Evolutionary conservation across 2,329 filamentous ascomycete species (phyloP), one percentile per base, ranked within the genome.

Genomic region (Rutstroemia sp.): DNA sequence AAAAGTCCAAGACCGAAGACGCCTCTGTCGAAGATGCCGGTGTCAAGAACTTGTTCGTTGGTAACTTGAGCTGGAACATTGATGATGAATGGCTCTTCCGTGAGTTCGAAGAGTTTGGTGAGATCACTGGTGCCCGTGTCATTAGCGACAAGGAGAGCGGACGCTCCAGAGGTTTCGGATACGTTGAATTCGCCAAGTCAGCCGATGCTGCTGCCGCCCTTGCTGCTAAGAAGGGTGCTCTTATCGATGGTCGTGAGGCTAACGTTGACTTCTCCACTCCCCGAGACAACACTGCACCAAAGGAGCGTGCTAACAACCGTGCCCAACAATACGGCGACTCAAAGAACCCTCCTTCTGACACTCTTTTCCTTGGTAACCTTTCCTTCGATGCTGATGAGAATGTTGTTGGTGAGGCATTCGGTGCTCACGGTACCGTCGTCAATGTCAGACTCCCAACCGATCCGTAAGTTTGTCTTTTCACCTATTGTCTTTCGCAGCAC

Each of bases 11-110:
- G 73, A 75, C 72, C 44, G 73, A 75, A 60, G 69, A 51, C 4
- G 12, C 66, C 60, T 69, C 63, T 44, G 71, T 63, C 41, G 71
- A 70, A 46, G 72, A 70, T 54, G 69, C 66, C 62, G 72, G 74
- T 44, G 72, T 73, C 63, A 78, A 76, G 71, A 88, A 87, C 72
- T 76, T 89, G 54, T 89, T 88, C 72, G 77, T 88, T 63, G 86
- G 86, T 60, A 86, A 86, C 73, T 75, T 89, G 63, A 88, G 84
- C 70, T 89, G 85, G 85, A 87, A 86, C 70, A 76, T 89, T 58
- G 85, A 88, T 65, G 86, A 89, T 71, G 84, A 86, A 59, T 87
- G 83, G 84, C 78, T 89, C 63, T 75, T 75, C 58, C 77, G 78
- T 58, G 84, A 88, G 72, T 89, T 89, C 67, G 79, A 85, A 71